Percentiles rank a stretch among this genome's conserved stretches.
Evolutionary conservation across 2,329 filamentous ascomycete species (phyloP).

Genomic region (Aspergillus tamarii): DNA sequence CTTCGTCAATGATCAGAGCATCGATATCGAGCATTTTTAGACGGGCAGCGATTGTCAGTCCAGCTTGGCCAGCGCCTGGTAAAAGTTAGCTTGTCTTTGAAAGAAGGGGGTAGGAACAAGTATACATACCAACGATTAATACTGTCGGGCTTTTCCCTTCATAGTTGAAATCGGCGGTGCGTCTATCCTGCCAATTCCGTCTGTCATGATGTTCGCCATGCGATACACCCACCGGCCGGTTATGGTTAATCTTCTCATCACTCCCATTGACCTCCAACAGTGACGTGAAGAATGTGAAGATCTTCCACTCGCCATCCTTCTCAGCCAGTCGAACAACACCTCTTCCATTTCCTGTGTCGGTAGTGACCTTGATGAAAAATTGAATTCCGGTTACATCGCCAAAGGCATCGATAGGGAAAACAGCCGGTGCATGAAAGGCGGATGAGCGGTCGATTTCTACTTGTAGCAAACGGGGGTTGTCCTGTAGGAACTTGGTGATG

Average conservation of each 20-base stretch:
- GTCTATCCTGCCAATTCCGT: conserved; percentile 64
- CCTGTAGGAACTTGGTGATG: conserved; percentile 39
- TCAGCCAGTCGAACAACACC: conserved; percentile 59
- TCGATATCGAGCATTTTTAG: conserved; percentile 62
- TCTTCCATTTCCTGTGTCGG: conserved; percentile 56
- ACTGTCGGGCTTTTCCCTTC: conserved; percentile 60
- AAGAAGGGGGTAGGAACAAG: background rate
- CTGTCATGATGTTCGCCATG: conserved; percentile 57
- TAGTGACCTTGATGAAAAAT: conserved; percentile 60
- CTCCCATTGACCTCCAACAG: conserved; percentile 58
- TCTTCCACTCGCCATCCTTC: conserved; percentile 57
- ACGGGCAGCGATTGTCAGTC: conserved; percentile 60
- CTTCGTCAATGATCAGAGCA: conserved; percentile 62
- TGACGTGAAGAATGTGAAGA: conserved; percentile 66
- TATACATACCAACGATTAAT: conserved; percentile 59
- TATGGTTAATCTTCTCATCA: conserved; percentile 53
- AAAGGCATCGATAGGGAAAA: conserved; percentile 53
- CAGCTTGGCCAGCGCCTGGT: conserved; percentile 62
- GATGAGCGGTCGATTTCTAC: conserved; percentile 54
- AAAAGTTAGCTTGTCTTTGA: conserved; percentile 7
- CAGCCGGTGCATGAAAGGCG: conserved; percentile 48
- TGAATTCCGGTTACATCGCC: conserved; percentile 58
- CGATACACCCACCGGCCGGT: conserved; percentile 59
- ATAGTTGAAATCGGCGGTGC: conserved; percentile 54
- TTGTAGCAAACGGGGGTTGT: conserved; percentile 48